These are phyloP conservation scores for Peniophora sp. DNA, from an alignment of 1,284 basidiomycete species.

Conservation along the genomic window DNA sequence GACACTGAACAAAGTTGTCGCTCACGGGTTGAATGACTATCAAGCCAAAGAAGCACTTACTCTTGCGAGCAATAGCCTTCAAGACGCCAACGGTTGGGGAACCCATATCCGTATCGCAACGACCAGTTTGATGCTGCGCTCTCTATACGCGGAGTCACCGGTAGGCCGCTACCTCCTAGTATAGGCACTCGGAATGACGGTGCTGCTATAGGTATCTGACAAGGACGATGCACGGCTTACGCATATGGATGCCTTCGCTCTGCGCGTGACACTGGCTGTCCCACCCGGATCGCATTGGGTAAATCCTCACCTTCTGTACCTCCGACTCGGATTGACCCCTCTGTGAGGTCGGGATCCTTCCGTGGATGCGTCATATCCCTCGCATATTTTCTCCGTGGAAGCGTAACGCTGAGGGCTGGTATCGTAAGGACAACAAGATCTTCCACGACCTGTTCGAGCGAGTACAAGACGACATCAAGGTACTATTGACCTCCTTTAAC, in stretches of 20 bases:
- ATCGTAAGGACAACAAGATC: constrained; percentile 10
- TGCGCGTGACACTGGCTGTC: constrained; percentile 4
- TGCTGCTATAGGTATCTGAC: background rate
- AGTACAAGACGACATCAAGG: constrained; percentile 10
- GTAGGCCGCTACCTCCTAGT: background rate
- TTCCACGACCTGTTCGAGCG: constrained; percentile 10
- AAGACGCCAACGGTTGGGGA: constrained; percentile 6
- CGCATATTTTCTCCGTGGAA: constrained; percentile 11
- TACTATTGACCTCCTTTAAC: background rate
- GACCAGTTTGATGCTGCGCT: constrained; percentile 9
- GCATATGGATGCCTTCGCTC: constrained; percentile 9
- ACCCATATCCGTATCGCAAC: constrained; percentile 8
- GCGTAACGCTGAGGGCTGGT: constrained; percentile 10
- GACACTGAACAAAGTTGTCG: background rate
- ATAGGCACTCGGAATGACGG: constrained; percentile 1
- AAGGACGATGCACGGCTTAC: background rate
- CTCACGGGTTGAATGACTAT: constrained; percentile 7
- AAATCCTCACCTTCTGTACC: too few species aligned
- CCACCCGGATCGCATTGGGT: constrained; percentile 1
- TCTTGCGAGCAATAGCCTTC: constrained; percentile 2
- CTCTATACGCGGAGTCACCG: constrained; percentile 6
- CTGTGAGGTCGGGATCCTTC: constrained; percentile 9
- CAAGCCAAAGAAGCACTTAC: constrained; percentile 8
- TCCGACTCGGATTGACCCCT: background rate
- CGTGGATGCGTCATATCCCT: constrained; percentile 10